Evolutionary conservation across 164 flowering plant genomes (phyloP), one percentile per base, ranked within the genome.

Genomic region (Dillenia suffruticosa): DNA sequence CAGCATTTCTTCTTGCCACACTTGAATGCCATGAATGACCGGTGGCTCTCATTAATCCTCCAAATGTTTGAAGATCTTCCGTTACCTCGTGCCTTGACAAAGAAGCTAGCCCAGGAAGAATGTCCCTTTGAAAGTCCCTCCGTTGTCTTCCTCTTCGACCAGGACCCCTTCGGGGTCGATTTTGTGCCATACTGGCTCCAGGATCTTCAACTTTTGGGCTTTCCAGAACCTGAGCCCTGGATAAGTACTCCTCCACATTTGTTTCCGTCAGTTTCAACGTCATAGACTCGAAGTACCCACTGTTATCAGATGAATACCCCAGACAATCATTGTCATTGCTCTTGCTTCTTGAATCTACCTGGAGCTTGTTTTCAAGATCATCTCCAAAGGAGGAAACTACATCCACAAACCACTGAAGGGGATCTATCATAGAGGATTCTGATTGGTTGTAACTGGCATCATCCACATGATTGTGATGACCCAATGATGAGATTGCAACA

Each of bases 91-190:
- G 94, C 76, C 99, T 76, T 12, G 99, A 86, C 46, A 95, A 70
- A 12, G 99, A 81, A 58, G 76, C 76, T 16, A 95, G 79, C 47
- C 96, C 89, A 1, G 99, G 99, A 55, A 95, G 89, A 63, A 90
- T 87, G 72, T 95, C 99, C 75, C 90, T 80, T 65, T 92, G 99
- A 69, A 95, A 95, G 68, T 95, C 99, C 81, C 88, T 82, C 63
- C 85, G 69, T 65, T 83, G 97, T 78, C 96, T 85, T 57, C 97
- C 96, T 68, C 97, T 78, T 72, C 94, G 84, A 51, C 79, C 76
- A n/a, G 79, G 84, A 19, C 92, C 94, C 68, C 76, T 84, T n/a
- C 92, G 77, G 40, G 82, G 32, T 46, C 89, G 71, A 17, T 56
- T 73, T 22, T 70, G 43, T 53, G 74, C 11, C 22, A 67, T 24